Percentiles rank a stretch among this genome's conserved stretches.
Conservation (phyloP, 257 asterid species). For the Solanum sparsipilum region DNA sequence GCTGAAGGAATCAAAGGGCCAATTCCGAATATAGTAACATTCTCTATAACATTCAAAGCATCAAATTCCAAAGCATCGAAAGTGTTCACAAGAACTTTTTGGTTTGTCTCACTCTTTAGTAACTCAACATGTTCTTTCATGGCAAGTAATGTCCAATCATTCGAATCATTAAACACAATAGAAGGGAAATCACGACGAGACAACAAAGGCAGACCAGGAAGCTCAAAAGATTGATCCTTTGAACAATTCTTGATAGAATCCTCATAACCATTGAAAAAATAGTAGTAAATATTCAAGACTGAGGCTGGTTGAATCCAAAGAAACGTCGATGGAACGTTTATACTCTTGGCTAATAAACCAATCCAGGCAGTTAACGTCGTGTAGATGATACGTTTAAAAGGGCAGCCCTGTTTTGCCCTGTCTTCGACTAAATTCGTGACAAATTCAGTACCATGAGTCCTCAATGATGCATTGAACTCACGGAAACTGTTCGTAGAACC, state of each 20-base stretch:
- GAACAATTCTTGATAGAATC: neutral
- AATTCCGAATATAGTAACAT: neutral
- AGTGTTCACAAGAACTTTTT: conserved; percentile 10
- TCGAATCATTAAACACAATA: neutral
- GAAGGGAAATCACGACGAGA: neutral
- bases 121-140: neutral
- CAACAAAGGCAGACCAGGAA: neutral
- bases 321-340: neutral
- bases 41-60: neutral
- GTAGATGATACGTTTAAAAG: neutral
- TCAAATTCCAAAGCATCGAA: conserved; percentile 14
- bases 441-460: neutral
- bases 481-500: neutral
- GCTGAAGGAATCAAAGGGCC: conserved; percentile 18
- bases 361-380: conserved; percentile 2
- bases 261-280: conserved; percentile 3
- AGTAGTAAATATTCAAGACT: conserved; percentile 4
- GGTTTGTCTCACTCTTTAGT: neutral
- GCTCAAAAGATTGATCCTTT: neutral
- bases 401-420: neutral
- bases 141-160: neutral
- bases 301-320: conserved; percentile 9
- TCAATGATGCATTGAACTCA: neutral
- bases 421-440: neutral
- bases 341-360: neutral